Conservation (phyloP, 2,329 filamentous ascomycete genomes). For the Decorospora gaudefroyi region DNA sequence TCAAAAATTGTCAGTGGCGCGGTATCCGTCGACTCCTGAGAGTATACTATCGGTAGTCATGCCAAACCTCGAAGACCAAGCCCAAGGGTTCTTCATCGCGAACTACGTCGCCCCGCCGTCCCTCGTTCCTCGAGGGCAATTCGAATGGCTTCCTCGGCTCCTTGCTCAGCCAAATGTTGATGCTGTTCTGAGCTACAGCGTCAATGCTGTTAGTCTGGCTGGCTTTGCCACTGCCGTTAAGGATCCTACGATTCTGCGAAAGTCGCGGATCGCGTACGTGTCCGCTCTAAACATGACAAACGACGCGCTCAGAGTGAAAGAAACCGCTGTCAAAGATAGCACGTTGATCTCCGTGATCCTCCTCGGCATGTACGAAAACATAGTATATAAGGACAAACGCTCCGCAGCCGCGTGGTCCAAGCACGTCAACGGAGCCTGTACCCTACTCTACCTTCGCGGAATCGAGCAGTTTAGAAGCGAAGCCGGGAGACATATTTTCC, state of each 20-base stretch:
- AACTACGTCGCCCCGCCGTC: constrained; percentile 34
- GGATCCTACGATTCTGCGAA: constrained; percentile 26
- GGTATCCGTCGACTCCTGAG: constrained; percentile 17
- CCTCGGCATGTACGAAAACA: constrained; percentile 44
- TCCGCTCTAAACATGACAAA: constrained; percentile 34
- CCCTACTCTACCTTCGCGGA: constrained; percentile 41
- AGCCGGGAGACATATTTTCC: constrained; percentile 33
- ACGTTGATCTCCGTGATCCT: constrained; percentile 39
- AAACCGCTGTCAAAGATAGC: constrained; percentile 30
- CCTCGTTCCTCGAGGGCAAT: constrained; percentile 33
- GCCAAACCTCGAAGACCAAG: constrained; percentile 38
- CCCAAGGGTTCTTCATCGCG: constrained; percentile 37
- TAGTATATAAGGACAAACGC: constrained; percentile 31
- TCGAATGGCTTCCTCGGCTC: constrained; percentile 34
- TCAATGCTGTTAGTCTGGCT: constrained; percentile 33
- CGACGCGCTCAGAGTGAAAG: constrained; percentile 21
- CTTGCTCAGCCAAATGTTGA: constrained; percentile 23
- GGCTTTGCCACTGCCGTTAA: constrained; percentile 34
- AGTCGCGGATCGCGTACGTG: constrained; percentile 33
- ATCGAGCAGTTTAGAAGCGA: constrained; percentile 27
- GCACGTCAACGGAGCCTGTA: constrained; percentile 42
- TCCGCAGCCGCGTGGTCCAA: constrained; percentile 40
- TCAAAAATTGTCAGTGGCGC: neutral
- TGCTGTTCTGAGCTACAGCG: constrained; percentile 27
- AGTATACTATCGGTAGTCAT: constrained; percentile 16